Percentiles rank a stretch among this genome's conserved stretches.
These are phyloP conservation scores for Saccharum spontaneum DNA, from an alignment of 176 grass and related monocot species.

Conservation along the genomic window DNA sequence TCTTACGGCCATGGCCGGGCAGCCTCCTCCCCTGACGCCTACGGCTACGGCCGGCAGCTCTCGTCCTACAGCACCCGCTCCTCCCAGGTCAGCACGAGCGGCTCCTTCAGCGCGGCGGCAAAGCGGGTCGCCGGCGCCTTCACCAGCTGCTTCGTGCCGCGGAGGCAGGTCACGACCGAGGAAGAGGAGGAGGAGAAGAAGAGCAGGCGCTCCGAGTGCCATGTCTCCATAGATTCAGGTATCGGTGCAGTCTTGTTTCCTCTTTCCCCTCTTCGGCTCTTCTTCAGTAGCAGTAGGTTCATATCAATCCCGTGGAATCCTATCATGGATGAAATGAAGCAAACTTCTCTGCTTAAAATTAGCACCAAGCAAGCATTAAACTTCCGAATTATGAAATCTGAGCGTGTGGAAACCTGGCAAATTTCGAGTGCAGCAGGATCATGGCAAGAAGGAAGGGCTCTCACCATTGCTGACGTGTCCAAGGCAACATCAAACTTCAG, in stretches of 20 bases:
- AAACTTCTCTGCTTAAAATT: not conserved
- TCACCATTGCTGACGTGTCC: slow-evolving; percentile 16
- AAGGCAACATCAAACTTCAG: slow-evolving; percentile 48
- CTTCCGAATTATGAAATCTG: not conserved
- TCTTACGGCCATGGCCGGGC: not conserved
- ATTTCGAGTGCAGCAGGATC: slow-evolving; percentile 21
- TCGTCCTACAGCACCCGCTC: slow-evolving; percentile 36
- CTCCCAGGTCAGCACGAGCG: slow-evolving; percentile 35
- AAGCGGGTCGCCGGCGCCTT: slow-evolving; percentile 37
- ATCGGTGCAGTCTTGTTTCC: not conserved
- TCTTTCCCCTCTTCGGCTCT: not conserved
- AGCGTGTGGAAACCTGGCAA: not conserved
- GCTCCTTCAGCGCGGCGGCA: slow-evolving; percentile 32
- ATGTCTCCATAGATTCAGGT: slow-evolving; percentile 43
- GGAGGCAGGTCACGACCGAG: not conserved
- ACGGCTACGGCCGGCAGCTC: slow-evolving; percentile 31
- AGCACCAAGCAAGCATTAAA: not conserved
- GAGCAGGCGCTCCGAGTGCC: slow-evolving; percentile 16
- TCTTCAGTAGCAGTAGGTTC: not conserved
- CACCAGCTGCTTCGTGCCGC: slow-evolving; percentile 41
- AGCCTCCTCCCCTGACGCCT: not conserved
- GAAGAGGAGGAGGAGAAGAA: slow-evolving; percentile 20
- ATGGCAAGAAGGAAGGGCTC: slow-evolving; percentile 24
- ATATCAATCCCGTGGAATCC: not conserved
- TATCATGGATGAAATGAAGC: not conserved